Conservation (phyloP, 345 rosid genomes). For the Hibiscus syriacus region DNA sequence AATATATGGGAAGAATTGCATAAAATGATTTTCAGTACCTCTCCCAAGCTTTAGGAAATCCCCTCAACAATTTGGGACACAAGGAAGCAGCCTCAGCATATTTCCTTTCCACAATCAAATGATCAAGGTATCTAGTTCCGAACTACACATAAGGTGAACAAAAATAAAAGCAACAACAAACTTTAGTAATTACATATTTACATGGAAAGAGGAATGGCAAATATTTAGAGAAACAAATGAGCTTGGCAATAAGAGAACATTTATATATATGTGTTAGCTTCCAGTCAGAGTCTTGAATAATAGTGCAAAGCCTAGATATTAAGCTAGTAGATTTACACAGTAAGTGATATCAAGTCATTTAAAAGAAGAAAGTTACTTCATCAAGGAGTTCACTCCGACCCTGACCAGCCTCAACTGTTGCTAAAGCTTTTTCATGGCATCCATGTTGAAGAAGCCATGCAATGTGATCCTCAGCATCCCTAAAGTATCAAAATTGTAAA, state of each 20-base stretch:
- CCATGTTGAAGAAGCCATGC: conserved; percentile 99
- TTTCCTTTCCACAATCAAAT: conserved; percentile 94
- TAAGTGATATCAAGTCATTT: background rate
- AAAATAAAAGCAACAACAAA: conserved; percentile 1
- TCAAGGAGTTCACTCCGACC: conserved; percentile 90
- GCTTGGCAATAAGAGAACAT: background rate
- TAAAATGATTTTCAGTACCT: conserved; percentile 43
- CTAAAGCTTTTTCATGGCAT: conserved; percentile 96
- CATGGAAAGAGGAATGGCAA: background rate
- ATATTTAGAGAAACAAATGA: background rate
- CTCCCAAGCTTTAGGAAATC: conserved; percentile 98
- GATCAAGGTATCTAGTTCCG: conserved; percentile 98
- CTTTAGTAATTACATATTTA: background rate
- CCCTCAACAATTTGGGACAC: conserved; percentile 88
- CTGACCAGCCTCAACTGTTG: conserved; percentile 95
- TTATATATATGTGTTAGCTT: too few relatives aligned
- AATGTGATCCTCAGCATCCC: conserved; percentile 99
- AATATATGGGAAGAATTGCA: conserved; percentile 1
- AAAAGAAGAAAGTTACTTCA: conserved; percentile 46
- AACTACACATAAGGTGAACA: conserved; percentile 47
- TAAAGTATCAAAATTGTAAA: conserved; percentile 17
- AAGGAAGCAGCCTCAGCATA: conserved; percentile 97
- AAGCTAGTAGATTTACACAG: background rate
- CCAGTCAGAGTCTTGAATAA: background rate
- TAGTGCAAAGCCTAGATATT: background rate